Conservation (phyloP, 2,329 filamentous ascomycete species). For the Sarocladium kiliense region DNA sequence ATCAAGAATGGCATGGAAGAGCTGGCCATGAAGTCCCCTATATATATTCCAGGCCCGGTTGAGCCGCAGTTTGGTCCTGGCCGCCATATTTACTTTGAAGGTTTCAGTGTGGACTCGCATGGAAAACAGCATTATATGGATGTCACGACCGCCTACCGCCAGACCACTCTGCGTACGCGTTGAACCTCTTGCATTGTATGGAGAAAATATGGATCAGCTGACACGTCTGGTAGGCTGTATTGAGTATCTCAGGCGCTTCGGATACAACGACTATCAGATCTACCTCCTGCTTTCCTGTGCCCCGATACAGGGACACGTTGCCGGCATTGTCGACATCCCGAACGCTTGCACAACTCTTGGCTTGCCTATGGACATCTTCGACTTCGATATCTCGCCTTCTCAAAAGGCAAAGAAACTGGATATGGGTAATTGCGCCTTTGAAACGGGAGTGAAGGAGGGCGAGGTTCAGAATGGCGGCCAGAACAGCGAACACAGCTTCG, state of each 20-base stretch:
- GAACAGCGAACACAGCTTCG: constrained; percentile 44
- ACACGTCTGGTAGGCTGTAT: constrained; percentile 14
- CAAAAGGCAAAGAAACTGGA: constrained; percentile 11
- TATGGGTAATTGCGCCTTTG: constrained; percentile 53
- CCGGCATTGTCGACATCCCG: constrained; percentile 84
- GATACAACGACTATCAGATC: constrained; percentile 68
- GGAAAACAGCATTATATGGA: constrained; percentile 90
- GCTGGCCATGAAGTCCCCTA: constrained; percentile 68
- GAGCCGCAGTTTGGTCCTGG: constrained; percentile 84
- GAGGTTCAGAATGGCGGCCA: constrained; percentile 36
- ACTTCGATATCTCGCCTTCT: constrained; percentile 77
- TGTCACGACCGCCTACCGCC: constrained; percentile 78
- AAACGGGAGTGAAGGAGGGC: constrained; percentile 40
- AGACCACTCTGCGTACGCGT: constrained; percentile 59
- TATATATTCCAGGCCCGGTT: constrained; percentile 82
- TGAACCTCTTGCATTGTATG: not conserved
- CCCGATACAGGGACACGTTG: constrained; percentile 81
- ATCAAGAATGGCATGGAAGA: constrained; percentile 68
- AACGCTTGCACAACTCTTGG: constrained; percentile 89
- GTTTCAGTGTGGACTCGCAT: constrained; percentile 82
- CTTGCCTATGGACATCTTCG: constrained; percentile 88
- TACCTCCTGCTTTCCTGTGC: constrained; percentile 83
- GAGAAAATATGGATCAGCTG: not conserved
- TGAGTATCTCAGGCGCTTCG: constrained; percentile 31
- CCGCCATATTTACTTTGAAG: constrained; percentile 42